Evolutionary conservation across 2,329 filamentous ascomycete genomes (phyloP), one percentile per base, ranked within the genome.

Genomic region (Parasarocladium wereldwijsianum): DNA sequence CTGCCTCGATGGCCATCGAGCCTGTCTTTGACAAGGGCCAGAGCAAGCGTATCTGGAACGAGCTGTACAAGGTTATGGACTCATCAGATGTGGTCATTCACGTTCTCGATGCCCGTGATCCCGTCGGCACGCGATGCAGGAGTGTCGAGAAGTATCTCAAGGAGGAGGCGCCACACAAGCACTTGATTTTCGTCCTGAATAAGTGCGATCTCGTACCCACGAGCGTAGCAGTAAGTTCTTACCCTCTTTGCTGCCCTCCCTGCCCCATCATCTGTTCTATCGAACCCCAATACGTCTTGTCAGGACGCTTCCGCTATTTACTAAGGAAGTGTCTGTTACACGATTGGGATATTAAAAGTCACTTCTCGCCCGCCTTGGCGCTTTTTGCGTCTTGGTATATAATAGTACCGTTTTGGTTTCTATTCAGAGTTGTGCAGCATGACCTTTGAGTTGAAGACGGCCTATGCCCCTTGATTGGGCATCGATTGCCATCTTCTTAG

Each of bases 1-100:
- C n/a, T n/a, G 26, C 57, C 10, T 64, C 71, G 6, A 70, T 71
- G 44, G 75, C 80, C n/a, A 67, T 75, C 41, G 82, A 87, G 49
- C 76, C 86, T 22, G 82, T 96, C 35, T 96, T 96, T 56, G 78
- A 70, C 43, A 96, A 96, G 58, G 90, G 90, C 12, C 86, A 93
- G 53, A 87, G 78, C 47, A 93, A 93, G 57, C 70, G 90, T 40
- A 93, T 93, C 42, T 93, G 84, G 86, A 96, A 96, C 57, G 87
- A 98, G 51, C 60, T 96, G 6, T 76, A 90, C 65, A 92, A 93
- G 57, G 85, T 90, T 45, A 90, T 94, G 37, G 87, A 94, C 56
- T 92, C 84, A 3, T 90, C 81, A 8, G 90, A 98, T 54, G 87
- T 98, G 20, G 74, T 98, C 26, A 78, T 98, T n/a, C 90, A 94